Evolutionary conservation across 2,329 filamentous ascomycete species (phyloP).

Genomic region (Paecilomyces sp.): DNA sequence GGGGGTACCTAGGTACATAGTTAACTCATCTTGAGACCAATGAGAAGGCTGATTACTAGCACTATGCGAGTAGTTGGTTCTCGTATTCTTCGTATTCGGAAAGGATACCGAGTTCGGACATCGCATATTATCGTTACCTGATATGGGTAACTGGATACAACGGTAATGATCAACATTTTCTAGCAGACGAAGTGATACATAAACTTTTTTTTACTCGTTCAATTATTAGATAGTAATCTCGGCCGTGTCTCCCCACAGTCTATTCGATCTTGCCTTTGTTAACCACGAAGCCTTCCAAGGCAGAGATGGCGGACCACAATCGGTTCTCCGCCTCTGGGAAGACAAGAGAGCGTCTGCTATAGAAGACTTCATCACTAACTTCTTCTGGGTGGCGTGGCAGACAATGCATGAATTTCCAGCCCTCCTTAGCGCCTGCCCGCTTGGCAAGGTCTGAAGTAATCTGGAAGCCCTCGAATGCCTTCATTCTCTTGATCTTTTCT

Average conservation of each 20-base stretch:
- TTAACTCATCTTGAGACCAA: neutral
- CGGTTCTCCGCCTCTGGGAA: slow-evolving; percentile 94
- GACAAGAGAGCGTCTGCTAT: slow-evolving; percentile 74
- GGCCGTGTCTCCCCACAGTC: neutral
- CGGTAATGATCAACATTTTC: neutral
- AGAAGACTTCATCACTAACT: slow-evolving; percentile 91
- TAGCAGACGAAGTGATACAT: neutral
- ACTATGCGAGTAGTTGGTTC: neutral
- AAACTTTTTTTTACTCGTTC: neutral
- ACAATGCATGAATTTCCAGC: slow-evolving; percentile 99
- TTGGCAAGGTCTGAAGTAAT: slow-evolving; percentile 80
- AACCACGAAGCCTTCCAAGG: slow-evolving; percentile 83
- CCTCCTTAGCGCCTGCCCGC: slow-evolving; percentile 74
- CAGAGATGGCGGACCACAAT: slow-evolving; percentile 83
- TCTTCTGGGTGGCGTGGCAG: slow-evolving; percentile 87
- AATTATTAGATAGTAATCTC: neutral
- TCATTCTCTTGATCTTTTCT: slow-evolving; percentile 68
- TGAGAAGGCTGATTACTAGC: neutral
- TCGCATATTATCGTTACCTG: neutral
- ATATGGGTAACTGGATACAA: neutral
- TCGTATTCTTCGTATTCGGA: neutral
- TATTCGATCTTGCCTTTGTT: slow-evolving; percentile 71
- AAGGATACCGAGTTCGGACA: neutral
- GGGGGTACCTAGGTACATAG: too few species aligned
- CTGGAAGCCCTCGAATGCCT: slow-evolving; percentile 83